Evolutionary conservation across 2,329 filamentous ascomycete genomes (phyloP), one percentile per base, ranked within the genome.

Genomic region (Kalaharituber pfeilii): DNA sequence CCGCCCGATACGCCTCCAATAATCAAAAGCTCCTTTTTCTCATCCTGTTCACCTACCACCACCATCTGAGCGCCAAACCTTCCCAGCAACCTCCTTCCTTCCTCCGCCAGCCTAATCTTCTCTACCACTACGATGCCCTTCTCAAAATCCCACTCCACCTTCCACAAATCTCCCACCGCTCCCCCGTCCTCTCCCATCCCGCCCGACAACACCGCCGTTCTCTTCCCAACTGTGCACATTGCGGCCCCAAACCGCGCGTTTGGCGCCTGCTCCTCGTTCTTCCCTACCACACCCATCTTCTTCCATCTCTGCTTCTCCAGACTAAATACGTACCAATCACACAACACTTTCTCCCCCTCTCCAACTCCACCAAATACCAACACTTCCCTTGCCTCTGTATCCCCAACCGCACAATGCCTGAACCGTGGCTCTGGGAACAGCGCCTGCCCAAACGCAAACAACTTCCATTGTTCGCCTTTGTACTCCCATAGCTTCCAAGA

Each of bases 351-450:
- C 1, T 70, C 71, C 9, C 71, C 66, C 1, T 70, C 73, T 1
- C 69, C 72, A 65, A 77, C 82, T 0, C 82, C 82, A 18, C 82
- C 81, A 52, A 77, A 70, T 1, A 84, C 66, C 18, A 87, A 69
- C 1, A 75, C 73, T 52, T 65, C 65, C 22, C 22, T 25, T 2
- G n/a, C 25, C 15, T 15, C 49, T 11, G 22, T 54, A 22, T 61
- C 29, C 26, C 68, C 67, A 11, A 79, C 71, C 27, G 81, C 75
- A 55, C 78, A 77, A 64, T 95, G 89, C 51, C 89, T 75, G 67
- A 84, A 94, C 24, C 87, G 72, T 8, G 82, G 75, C n/a, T 71
- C 63, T 0, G 82, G 81, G n/a, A 94, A 71, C 62, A 78, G 74
- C 56, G 81, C 71, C 68, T 56, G 66, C 64, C 42, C 24, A 25